phyloP scores from a whole-genome alignment of 495 filamentous ascomycete genomes.

The Neurospora pannonica region DNA sequence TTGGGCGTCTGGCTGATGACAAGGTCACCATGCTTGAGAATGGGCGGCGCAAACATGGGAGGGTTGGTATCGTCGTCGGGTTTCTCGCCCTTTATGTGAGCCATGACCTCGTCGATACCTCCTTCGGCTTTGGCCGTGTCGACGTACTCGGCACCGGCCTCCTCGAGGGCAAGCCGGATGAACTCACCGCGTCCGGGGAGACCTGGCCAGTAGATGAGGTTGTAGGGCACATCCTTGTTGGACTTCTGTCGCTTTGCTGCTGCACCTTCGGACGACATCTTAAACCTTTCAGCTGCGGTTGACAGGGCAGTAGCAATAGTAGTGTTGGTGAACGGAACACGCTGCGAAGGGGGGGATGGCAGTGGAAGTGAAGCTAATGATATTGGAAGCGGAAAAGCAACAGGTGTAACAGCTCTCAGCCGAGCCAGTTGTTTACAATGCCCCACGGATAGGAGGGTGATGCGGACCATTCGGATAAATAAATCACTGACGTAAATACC shows the following conservation, averaged over 20 bases:
- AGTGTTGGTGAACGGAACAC: neutral
- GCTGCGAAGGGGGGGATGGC: neutral
- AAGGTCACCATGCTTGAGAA: conserved; percentile 48
- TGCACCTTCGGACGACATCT: conserved; percentile 7
- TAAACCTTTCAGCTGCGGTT: neutral
- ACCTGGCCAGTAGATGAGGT: conserved; percentile 55
- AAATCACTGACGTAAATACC: neutral
- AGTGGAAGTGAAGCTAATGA: neutral
- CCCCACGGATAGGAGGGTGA: neutral
- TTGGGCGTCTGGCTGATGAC: conserved; percentile 54
- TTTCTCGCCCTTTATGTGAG: conserved; percentile 22
- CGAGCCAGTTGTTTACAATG: neutral
- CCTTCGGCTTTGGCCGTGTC: conserved; percentile 41
- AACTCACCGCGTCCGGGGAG: conserved; percentile 58
- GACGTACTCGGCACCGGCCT: conserved; percentile 46
- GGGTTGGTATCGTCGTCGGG: conserved; percentile 41
- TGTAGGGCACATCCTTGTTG: conserved; percentile 36
- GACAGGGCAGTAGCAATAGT: neutral
- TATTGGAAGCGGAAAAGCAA: neutral
- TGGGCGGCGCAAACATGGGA: conserved; percentile 51
- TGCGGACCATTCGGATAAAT: neutral
- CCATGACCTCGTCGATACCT: conserved; percentile 27
- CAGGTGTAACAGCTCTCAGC: neutral
- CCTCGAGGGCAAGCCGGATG: conserved; percentile 57
- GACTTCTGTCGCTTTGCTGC: conserved; percentile 31